Evolutionary conservation across 805 yeast species (phyloP), one percentile per base, ranked within the genome.

Genomic region (Candida ipomoeae): DNA sequence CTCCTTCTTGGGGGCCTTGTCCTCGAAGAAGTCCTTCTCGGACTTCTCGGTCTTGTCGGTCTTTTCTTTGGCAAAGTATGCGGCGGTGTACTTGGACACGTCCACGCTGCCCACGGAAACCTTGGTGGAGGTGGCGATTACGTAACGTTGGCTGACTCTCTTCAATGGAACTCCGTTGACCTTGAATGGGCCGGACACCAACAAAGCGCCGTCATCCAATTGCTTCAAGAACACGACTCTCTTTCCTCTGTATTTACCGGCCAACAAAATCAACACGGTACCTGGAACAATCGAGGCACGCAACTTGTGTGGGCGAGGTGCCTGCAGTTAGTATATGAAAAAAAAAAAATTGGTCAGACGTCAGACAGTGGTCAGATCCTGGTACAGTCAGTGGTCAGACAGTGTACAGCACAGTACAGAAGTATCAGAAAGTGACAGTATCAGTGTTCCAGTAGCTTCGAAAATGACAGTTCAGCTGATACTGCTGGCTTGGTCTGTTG

Each of bases 221-320:
- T 86, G 79, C 86, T 92, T 92, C 76, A 92, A 85, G 87, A 87
- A 87, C 62, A 92, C 98, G 68, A 94, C 99, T 82, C 98, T 91
- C 89, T 92, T 94, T 77, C 99, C 99, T 80, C 99, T 89, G 96
- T 90, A 92, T 80, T 97, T 89, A 75, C 99, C 99, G 69, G 98
- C 97, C 74, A 92, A 84, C 75, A 92, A 80, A 77, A 92, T 92
- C 74, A 94, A 82, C 65, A 92, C 97, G 71, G 97, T 87, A 76
- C 99, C 99, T 78, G 97, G 97, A 64, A 87, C 95, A 70, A 92
- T 82, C 59, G 97, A 87, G 69, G 96, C 82, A 79, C 98, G 90
- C 77, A 94, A 83, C 79, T 87, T 87, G 79, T 89, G 94, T 71
- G 97, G 95, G 74, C 90, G 89, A 68, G 88, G 33, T 41, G 44